These are phyloP conservation scores for Oryza meridionalis DNA, from an alignment of 176 grass and related monocot genomes.

Conservation along the genomic window DNA sequence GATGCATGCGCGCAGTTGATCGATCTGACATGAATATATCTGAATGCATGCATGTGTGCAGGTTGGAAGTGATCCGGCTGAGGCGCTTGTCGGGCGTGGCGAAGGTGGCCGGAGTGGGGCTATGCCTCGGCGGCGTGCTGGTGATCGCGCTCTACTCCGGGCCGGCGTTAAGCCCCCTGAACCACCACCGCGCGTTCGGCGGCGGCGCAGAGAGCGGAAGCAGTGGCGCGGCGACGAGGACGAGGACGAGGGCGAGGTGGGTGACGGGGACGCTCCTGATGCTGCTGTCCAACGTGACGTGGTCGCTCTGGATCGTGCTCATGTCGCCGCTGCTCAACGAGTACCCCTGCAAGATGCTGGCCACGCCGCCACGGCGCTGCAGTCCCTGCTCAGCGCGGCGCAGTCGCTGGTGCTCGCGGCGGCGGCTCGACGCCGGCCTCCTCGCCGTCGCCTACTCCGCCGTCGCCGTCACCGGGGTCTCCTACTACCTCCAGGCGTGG, in stretches of 20 bases:
- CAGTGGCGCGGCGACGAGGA: too few species aligned
- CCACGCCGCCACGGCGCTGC: slow-evolving; percentile 43
- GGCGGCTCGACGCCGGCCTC: slow-evolving; percentile 48
- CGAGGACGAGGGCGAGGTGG: neutral
- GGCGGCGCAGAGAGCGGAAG: neutral
- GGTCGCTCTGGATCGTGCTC: slow-evolving; percentile 66
- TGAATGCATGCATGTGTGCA: neutral
- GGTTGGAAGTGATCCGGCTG: slow-evolving; percentile 38
- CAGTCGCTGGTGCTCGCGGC: slow-evolving; percentile 56
- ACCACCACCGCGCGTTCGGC: slow-evolving; percentile 24
- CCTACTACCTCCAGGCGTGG: slow-evolving; percentile 68
- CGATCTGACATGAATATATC: too few species aligned
- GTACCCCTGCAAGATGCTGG: slow-evolving; percentile 66
- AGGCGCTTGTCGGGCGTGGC: slow-evolving; percentile 29
- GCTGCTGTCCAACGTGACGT: slow-evolving; percentile 40
- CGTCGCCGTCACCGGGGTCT: slow-evolving; percentile 45
- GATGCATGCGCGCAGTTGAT: too few species aligned
- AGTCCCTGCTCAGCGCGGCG: slow-evolving; percentile 42
- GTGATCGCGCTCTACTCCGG: slow-evolving; percentile 46
- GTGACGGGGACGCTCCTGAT: slow-evolving; percentile 55
- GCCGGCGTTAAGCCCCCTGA: neutral
- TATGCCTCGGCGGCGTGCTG: slow-evolving; percentile 44
- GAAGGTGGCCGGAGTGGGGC: slow-evolving; percentile 8
- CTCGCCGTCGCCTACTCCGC: slow-evolving; percentile 55
- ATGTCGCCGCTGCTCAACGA: slow-evolving; percentile 63